Percentiles rank a stretch among this genome's conserved stretches.
phyloP scores from a whole-genome alignment of 2,329 filamentous ascomycete species.

The Hypoxylon sp. region DNA sequence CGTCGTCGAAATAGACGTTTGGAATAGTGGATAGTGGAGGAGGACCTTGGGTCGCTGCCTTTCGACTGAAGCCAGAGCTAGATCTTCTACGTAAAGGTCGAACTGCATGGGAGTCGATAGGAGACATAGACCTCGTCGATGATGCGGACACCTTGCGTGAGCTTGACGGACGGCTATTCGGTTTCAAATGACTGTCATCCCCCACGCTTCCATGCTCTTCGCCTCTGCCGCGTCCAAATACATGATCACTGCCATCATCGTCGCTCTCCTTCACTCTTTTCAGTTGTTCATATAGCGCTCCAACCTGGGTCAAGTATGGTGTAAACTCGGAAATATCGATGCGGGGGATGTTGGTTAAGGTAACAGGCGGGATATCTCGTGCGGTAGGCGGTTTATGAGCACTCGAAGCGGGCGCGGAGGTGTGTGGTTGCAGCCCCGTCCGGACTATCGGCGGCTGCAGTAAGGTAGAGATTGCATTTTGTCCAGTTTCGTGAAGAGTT shows the following conservation, averaged over 20 bases:
- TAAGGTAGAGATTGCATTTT: slow-evolving; percentile 96
- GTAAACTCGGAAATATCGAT: slow-evolving; percentile 83
- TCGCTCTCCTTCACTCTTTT: slow-evolving; percentile 82
- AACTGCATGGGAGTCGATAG: slow-evolving; percentile 56
- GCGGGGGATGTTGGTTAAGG: slow-evolving; percentile 85
- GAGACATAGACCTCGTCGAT: slow-evolving; percentile 60
- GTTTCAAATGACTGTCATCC: slow-evolving; percentile 59
- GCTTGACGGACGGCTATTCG: slow-evolving; percentile 51
- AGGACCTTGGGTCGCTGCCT: slow-evolving; percentile 70
- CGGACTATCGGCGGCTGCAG: slow-evolving; percentile 89
- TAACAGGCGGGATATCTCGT: slow-evolving; percentile 91
- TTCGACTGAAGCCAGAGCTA: slow-evolving; percentile 61
- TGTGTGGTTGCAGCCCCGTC: slow-evolving; percentile 84
- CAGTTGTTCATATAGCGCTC: slow-evolving; percentile 87
- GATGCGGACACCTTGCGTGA: slow-evolving; percentile 54
- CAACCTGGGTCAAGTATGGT: slow-evolving; percentile 85
- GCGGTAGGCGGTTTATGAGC: slow-evolving; percentile 84
- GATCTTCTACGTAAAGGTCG: slow-evolving; percentile 50
- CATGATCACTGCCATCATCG: slow-evolving; percentile 63
- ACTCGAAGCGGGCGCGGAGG: slow-evolving; percentile 72
- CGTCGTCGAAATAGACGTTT: slow-evolving; percentile 90
- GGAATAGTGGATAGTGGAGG: slow-evolving; percentile 93
- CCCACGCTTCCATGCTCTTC: slow-evolving; percentile 51
- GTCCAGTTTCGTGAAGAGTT: slow-evolving; percentile 74
- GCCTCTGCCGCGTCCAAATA: slow-evolving; percentile 51